Evolutionary conservation across 306 rosid species (phyloP).

Genomic region (Quercus rubra): DNA sequence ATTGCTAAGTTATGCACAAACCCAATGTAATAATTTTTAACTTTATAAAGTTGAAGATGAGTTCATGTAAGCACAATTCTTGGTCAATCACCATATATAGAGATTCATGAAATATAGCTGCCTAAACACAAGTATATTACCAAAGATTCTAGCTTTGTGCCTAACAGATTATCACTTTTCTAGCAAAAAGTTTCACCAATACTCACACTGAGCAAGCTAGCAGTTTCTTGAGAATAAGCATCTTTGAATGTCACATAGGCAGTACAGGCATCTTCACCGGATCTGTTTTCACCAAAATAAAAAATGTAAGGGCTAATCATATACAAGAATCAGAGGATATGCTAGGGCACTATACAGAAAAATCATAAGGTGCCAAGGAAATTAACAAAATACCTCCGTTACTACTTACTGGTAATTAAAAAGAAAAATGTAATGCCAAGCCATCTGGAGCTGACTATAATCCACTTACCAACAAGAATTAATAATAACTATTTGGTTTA

Average conservation of each 20-base stretch:
- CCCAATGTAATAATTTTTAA: not conserved
- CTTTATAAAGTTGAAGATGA: not conserved
- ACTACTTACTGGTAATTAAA: not conserved
- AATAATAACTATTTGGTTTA: not conserved
- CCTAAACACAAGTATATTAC: not conserved
- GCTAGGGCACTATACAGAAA: not conserved
- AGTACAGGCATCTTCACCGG: slow-evolving; percentile 73
- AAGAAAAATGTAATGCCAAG: not conserved
- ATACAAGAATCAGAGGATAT: slow-evolving; percentile 10
- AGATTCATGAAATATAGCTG: slow-evolving; percentile 1
- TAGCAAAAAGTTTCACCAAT: slow-evolving; percentile 7
- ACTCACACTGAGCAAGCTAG: slow-evolving; percentile 93
- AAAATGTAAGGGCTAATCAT: not conserved
- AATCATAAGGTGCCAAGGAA: not conserved
- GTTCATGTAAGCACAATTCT: not conserved
- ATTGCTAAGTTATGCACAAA: too few relatives aligned
- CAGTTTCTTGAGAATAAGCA: slow-evolving; percentile 84
- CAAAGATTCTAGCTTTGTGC: not conserved
- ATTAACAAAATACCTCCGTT: not conserved
- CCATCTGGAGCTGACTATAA: not conserved
- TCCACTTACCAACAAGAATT: not conserved
- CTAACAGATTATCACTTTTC: not conserved
- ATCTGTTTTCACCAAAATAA: slow-evolving; percentile 33
- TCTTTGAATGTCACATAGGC: slow-evolving; percentile 89
- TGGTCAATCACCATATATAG: not conserved